A percentile compares a stretch with the other conserved stretches of the same genome.
Evolutionary conservation across 805 yeast genomes (phyloP).

Genomic region (Yarrowia sp.): DNA sequence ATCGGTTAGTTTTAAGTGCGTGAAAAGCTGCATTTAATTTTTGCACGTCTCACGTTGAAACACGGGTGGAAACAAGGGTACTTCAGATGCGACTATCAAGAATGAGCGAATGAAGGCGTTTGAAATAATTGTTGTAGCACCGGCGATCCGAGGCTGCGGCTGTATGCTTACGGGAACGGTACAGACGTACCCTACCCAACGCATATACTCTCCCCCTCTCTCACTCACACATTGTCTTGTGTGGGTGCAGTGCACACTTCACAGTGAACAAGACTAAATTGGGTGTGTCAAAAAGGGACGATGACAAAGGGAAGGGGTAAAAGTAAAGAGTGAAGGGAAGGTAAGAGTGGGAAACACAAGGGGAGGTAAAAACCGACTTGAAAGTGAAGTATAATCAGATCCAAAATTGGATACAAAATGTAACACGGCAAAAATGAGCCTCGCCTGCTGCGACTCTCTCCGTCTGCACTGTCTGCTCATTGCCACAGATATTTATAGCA

Average conservation of each 20-base stretch:
- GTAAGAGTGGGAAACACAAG: background rate
- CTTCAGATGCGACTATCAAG: conserved; percentile 11
- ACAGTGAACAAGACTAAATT: background rate
- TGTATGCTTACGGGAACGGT: too few relatives aligned
- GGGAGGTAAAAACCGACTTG: too few relatives aligned
- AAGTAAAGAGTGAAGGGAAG: background rate
- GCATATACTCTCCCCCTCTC: too few relatives aligned
- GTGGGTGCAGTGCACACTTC: background rate
- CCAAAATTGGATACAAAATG: too few relatives aligned
- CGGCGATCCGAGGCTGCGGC: too few relatives aligned
- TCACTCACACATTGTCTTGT: too few relatives aligned
- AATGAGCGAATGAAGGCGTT: background rate
- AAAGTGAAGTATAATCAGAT: too few relatives aligned
- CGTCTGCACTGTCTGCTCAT: too few relatives aligned
- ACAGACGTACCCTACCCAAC: too few relatives aligned
- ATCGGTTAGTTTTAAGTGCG: conserved; percentile 12
- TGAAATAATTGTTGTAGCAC: too few relatives aligned
- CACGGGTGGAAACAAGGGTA: conserved; percentile 14
- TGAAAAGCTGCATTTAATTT: conserved; percentile 1
- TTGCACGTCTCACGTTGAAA: conserved; percentile 17
- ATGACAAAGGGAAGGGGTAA: conserved; percentile 9
- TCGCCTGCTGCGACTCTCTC: too few relatives aligned
- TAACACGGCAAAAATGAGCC: too few relatives aligned
- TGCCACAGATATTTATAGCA: background rate
- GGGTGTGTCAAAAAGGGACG: background rate